Percentiles rank a stretch among this genome's conserved stretches.
Evolutionary conservation across 768 basidiomycete genomes (phyloP).

Genomic region (Tubosaeta brunneosetosa): DNA sequence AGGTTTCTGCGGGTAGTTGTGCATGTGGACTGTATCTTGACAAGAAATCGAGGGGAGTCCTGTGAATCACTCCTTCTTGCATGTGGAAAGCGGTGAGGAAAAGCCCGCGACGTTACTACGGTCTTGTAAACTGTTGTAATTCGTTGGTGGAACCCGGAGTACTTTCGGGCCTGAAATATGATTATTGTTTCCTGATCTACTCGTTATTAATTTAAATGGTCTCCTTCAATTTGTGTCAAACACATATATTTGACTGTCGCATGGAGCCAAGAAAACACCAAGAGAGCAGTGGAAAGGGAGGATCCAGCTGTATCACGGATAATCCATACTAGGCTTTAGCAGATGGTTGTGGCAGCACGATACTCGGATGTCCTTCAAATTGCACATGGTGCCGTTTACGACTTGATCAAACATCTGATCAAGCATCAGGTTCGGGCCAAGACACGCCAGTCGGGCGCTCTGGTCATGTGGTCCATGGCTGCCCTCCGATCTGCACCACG

Average conservation of each 20-base stretch:
- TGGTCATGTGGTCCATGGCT: neutral
- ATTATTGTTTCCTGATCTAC: too few species aligned
- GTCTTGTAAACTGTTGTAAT: neutral
- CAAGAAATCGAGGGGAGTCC: neutral
- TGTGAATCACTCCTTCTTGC: neutral
- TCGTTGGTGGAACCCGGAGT: neutral
- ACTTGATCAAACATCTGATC: neutral
- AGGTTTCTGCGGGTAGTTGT: neutral
- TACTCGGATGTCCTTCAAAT: neutral
- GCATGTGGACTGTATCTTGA: slow-evolving; percentile 3
- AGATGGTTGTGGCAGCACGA: neutral
- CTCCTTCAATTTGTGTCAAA: too few species aligned
- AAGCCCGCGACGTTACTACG: too few species aligned
- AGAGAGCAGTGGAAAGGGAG: too few species aligned
- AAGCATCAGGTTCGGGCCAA: neutral
- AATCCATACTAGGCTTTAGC: neutral
- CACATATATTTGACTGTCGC: too few species aligned
- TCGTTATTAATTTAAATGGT: too few species aligned
- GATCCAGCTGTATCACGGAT: neutral
- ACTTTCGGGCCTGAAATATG: too few species aligned
- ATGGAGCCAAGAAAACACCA: neutral
- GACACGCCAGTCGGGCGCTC: neutral
- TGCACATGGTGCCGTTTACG: neutral
- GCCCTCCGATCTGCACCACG: neutral
- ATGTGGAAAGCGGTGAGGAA: neutral